Base-by-base conservation (phyloP, 352 stramenopile species). In the Pythium aphanidermatum region DNA sequence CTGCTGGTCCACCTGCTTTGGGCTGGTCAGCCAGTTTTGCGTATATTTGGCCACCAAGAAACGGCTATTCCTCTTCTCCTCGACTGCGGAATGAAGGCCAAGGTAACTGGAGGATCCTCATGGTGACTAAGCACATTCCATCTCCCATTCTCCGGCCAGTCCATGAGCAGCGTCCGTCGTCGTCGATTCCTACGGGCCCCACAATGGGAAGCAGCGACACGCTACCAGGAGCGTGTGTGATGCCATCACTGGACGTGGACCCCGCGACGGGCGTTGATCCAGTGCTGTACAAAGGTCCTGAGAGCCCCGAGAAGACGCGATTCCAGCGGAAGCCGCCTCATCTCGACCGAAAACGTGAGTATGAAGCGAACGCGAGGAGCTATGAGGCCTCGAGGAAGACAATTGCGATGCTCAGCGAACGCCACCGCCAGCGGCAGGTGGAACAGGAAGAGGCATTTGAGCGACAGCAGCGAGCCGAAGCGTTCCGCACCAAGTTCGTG, bases 291-390 rank as follows among this genome's bases (percentile, higher is more conserved):
- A 55, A 61, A 16, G 63, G 67, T 9, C 9, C 30, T 7, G 2
- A 13, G 27, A 29, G 20, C 13, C 30, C n/a, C 1, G 32, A 21
- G 11, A 63, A 58, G 33, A 39, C 4, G 8, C 41, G 30, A 2
- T 83, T 84, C 51, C 64, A 75, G 33, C 72, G 69, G 29, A 84
- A 87, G 44, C 66, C 74, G 24, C 71, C 74, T 11, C 58, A 71
- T 32, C 34, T 85, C 5, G 73, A 88, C 41, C 69, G 77, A 24
- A 25, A 45, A 5, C 61, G 61, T 10, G 75, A 90, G 54, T 84
- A 76, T 39, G 40, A 60, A 32, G 67, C 60, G 36, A 51, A 57
- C 12, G 53, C 30, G 0, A 61, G 60, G 7, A 84, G 68, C 29
- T 77, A 86, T 35, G 51, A 51, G 24, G 58, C 63, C 24, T 65